These are phyloP conservation scores for Hylodesmum podocarpum DNA, from an alignment of 306 rosid species.

Conservation along the genomic window DNA sequence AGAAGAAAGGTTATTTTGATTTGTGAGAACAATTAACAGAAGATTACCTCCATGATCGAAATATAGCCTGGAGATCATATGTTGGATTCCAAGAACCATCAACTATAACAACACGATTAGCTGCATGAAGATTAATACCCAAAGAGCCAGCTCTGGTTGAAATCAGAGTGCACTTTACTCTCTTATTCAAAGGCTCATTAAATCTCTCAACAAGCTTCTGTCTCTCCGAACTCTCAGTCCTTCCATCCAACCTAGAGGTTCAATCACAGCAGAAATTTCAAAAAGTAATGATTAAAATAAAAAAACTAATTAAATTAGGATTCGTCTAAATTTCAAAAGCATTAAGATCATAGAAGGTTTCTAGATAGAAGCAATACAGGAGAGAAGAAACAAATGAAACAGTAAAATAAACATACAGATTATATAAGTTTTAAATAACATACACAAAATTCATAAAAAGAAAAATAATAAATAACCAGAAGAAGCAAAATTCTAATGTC, in stretches of 20 bases:
- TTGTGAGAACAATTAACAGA: background rate
- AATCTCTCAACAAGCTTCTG: slow-evolving; percentile 91
- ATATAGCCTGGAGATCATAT: slow-evolving; percentile 97
- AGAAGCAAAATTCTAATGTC: background rate
- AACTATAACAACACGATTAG: slow-evolving; percentile 93
- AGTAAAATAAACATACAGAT: background rate
- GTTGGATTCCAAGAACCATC: slow-evolving; percentile 99
- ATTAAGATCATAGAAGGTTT: background rate
- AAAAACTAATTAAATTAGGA: background rate
- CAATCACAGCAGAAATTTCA: slow-evolving; percentile 18
- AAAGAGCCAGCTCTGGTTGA: slow-evolving; percentile 97
- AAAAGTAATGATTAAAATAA: background rate
- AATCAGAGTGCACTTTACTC: slow-evolving; percentile 90
- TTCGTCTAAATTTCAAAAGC: background rate
- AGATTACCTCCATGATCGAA: slow-evolving; percentile 94
- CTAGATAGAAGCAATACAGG: background rate
- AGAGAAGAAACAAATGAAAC: slow-evolving; percentile 16
- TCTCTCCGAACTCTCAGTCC: slow-evolving; percentile 94
- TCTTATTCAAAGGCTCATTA: slow-evolving; percentile 76
- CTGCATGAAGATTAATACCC: slow-evolving; percentile 97
- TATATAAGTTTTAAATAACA: slow-evolving; percentile 3
- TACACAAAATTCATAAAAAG: background rate
- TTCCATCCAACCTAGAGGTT: slow-evolving; percentile 86
- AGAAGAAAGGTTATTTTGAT: background rate
- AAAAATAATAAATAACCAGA: background rate